Base-by-base conservation (phyloP, 2,329 filamentous ascomycete genomes). In the Cephalotrichum gorgonifer region DNA sequence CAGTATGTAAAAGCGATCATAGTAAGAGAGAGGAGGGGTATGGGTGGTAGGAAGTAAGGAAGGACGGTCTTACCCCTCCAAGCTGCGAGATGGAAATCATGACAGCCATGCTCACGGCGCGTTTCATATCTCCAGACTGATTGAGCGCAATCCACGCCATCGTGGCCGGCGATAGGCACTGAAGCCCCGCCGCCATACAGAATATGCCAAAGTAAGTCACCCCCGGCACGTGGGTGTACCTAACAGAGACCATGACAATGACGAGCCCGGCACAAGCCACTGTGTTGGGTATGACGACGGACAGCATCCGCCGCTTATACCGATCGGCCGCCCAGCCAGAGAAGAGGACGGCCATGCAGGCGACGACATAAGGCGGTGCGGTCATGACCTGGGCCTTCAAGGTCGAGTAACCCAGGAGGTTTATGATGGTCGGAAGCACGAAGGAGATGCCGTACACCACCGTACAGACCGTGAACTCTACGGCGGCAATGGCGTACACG, bases 291-390 rank as follows among this genome's bases (percentile, higher is more conserved):
- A 53, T 54, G 0, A 64, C 51, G 12, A 69, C 63, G 27, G 67
- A 68, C 0, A 64, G 66, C 63, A 67, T 65, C 5, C 66, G 58
- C 65, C 63, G 66, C 1, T 55, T 56, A 23, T 57, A 63, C 1
- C 59, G 54, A 52, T 70, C 67, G 0, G 66, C 61, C 11, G 64
- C 56, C 1, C 58, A 50, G 3, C 59, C 61, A 12, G 60, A 54
- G 1, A 58, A 14, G 62, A 33, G 12, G 5, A 15, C n/a, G 30
- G n/a, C 30, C 4, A 33, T 33, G 12, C 12, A 33, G 12, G 30
- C 30, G 30, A 33, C 12, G 30, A 33, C n/a, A 33, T 33, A 33
- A 15, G 30, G 30, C 12, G 30, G 30, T 4, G 30, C 30, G 12
- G 30, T 33, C 30, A 33, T 33, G 6, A 15, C 30, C 30, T 33